Conservation (phyloP, 768 basidiomycete species). For the Hygrophorus pudorinus region DNA sequence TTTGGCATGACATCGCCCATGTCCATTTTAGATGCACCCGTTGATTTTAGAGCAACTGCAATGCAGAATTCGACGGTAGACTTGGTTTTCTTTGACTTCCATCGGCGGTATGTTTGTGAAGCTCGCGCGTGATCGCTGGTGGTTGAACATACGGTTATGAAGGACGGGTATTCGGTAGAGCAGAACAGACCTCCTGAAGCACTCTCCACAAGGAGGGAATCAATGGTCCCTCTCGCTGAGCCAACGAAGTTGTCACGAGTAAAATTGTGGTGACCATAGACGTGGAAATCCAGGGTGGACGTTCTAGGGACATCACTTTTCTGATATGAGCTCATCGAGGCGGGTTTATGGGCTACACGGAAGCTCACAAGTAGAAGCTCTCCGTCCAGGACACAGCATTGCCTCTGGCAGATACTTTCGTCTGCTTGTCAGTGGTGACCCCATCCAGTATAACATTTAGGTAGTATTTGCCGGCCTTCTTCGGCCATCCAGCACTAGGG, state of each 20-base stretch:
- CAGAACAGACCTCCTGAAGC: background rate
- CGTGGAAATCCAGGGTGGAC: background rate
- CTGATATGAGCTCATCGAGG: too few species aligned
- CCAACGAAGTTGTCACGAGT: background rate
- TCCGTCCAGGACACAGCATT: background rate
- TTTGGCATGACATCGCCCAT: background rate
- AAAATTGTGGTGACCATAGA: background rate
- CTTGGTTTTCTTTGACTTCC: background rate
- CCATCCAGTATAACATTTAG: background rate
- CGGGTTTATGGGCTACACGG: too few species aligned
- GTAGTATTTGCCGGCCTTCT: conserved; percentile 2
- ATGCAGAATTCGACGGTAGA: background rate
- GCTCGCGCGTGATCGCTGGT: background rate
- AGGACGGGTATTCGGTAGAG: background rate
- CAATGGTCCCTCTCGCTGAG: background rate
- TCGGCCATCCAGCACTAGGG: conserved; percentile 1
- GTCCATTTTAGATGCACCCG: background rate
- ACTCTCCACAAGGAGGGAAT: background rate
- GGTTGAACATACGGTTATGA: background rate
- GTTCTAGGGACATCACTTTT: too few species aligned
- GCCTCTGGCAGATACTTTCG: background rate
- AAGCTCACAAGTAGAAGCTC: conserved; percentile 4
- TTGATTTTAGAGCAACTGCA: background rate
- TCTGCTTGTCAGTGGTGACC: background rate
- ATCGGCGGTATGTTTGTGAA: background rate